Percentiles rank a stretch among this genome's conserved stretches.
Conservation (phyloP, 169 alveolate species). For the Cryptosporidium ubiquitum region DNA sequence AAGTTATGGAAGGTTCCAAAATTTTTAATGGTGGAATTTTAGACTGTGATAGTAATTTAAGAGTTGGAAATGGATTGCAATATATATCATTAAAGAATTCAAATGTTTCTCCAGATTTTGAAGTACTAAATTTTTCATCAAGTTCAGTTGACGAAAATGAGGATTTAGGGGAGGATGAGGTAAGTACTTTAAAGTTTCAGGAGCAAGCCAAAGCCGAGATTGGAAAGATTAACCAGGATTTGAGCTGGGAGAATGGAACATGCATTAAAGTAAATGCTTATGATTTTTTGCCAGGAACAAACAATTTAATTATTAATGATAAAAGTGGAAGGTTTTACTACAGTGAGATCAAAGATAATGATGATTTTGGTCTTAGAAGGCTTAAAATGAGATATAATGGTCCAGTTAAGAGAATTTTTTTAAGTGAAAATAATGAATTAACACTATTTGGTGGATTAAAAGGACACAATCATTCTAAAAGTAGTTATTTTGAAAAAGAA, state of each 20-base stretch:
- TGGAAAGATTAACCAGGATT: neutral
- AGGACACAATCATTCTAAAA: neutral
- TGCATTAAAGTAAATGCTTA: neutral
- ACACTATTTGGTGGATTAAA: neutral
- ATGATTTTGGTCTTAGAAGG: neutral
- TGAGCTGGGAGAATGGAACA: neutral
- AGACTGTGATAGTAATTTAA: neutral
- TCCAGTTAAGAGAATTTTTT: neutral
- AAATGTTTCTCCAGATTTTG: neutral
- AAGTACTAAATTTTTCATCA: neutral
- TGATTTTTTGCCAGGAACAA: slow-evolving; percentile 44
- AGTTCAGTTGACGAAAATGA: neutral
- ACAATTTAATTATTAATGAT: slow-evolving; percentile 16
- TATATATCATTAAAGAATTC: neutral
- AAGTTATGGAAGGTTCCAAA: neutral
- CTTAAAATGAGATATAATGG: neutral
- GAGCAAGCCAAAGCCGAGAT: neutral
- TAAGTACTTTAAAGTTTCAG: neutral
- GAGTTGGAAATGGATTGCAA: neutral
- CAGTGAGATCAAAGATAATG: neutral
- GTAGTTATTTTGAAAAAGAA: neutral
- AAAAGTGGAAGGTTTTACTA: slow-evolving; percentile 5
- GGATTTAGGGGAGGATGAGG: neutral
- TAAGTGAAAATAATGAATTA: neutral
- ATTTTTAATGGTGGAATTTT: neutral